phyloP scores from a whole-genome alignment of 2,329 filamentous ascomycete species.

The Diaporthe aspalathi region DNA sequence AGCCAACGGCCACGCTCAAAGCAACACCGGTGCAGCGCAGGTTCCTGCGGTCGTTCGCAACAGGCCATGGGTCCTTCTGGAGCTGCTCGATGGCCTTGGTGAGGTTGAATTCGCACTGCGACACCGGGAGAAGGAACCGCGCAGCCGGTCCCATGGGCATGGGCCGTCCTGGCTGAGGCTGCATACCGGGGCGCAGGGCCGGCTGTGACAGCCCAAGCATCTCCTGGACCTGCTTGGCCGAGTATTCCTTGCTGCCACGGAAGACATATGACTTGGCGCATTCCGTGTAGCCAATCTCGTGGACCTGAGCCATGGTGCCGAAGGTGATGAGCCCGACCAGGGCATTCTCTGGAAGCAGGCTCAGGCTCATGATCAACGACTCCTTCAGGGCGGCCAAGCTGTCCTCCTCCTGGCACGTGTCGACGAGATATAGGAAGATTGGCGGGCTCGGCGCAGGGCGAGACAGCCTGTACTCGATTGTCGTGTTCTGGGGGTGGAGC shows the following conservation, averaged over 20 bases:
- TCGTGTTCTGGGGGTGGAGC: conserved; percentile 83
- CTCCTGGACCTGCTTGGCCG: conserved; percentile 98
- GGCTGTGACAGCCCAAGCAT: conserved; percentile 89
- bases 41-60: conserved; percentile 90
- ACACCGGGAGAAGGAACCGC: conserved; percentile 91
- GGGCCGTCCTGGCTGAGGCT: conserved; percentile 78
- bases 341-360: conserved; percentile 82
- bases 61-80: conserved; percentile 97
- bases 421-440: conserved; percentile 88
- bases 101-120: conserved; percentile 96
- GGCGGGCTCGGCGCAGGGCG: conserved; percentile 86
- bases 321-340: conserved; percentile 87
- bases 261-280: conserved; percentile 99
- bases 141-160: conserved; percentile 84
- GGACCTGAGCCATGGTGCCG: conserved; percentile 97
- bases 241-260: conserved; percentile 96
- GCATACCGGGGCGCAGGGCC: conserved; percentile 78
- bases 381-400: conserved; percentile 86
- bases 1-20: conserved; percentile 91
- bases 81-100: conserved; percentile 95
- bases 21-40: conserved; percentile 95
- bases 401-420: conserved; percentile 90
- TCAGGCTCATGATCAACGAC: conserved; percentile 87
- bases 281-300: conserved; percentile 97
- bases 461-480: conserved; percentile 88